Conservation (phyloP, 805 yeast genomes). For the Candida oleophila region DNA sequence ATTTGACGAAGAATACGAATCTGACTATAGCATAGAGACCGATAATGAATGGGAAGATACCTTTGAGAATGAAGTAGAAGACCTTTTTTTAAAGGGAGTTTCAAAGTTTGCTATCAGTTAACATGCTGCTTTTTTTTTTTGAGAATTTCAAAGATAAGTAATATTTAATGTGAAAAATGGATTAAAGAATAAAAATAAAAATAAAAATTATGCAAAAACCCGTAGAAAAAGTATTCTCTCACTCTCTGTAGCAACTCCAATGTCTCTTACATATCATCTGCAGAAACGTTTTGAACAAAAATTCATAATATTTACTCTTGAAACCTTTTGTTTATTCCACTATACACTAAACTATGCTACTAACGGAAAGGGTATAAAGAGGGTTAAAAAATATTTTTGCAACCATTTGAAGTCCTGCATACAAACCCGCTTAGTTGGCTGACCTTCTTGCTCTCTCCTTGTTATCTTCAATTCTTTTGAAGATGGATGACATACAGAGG, state of each 20-base stretch:
- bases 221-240: too few species aligned
- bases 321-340: too few species aligned
- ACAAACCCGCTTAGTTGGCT: not conserved
- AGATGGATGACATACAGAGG: not conserved
- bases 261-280: too few species aligned
- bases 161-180: not conserved
- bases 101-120: not conserved
- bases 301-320: too few species aligned
- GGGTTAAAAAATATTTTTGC: too few species aligned
- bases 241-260: too few species aligned
- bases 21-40: not conserved
- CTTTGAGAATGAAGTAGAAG: not conserved
- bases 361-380: too few species aligned
- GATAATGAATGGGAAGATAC: not conserved
- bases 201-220: not conserved
- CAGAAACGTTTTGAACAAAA: too few species aligned
- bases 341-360: too few species aligned
- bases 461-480: not conserved
- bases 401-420: not conserved
- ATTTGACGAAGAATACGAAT: not conserved
- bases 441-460: not conserved
- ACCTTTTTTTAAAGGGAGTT: not conserved
- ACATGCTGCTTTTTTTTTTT: too few species aligned
- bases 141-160: too few species aligned
- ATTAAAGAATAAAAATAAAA: too few species aligned